These are phyloP conservation scores for Tremellales sp. DNA, from an alignment of 1,284 basidiomycete genomes.

Conservation along the genomic window DNA sequence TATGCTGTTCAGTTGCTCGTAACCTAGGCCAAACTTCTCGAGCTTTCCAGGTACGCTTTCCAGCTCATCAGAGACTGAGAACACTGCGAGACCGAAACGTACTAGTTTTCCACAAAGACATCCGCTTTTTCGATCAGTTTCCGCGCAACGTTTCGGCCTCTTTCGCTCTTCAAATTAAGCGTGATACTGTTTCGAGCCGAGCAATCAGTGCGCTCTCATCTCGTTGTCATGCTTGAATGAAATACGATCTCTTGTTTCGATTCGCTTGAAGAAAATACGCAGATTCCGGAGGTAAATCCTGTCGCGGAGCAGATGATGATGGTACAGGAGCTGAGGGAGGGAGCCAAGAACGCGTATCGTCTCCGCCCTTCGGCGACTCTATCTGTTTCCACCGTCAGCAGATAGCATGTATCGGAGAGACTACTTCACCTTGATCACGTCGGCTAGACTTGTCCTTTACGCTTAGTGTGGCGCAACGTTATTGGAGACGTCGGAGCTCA, in stretches of 20 bases:
- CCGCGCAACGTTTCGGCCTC: conserved; percentile 73
- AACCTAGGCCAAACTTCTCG: conserved; percentile 76
- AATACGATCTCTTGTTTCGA: conserved; percentile 74
- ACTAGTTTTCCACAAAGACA: conserved; percentile 83
- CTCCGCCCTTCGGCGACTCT: conserved; percentile 73
- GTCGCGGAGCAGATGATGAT: conserved; percentile 45
- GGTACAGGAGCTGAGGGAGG: conserved; percentile 68
- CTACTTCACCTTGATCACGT: conserved; percentile 69
- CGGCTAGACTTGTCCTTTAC: conserved; percentile 52
- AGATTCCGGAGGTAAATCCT: conserved; percentile 77
- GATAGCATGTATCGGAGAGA: neutral
- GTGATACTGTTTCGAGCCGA: conserved; percentile 56
- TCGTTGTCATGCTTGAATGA: neutral
- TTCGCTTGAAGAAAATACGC: conserved; percentile 90
- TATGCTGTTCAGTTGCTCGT: conserved; percentile 71
- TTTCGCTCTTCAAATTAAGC: conserved; percentile 74
- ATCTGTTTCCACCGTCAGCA: conserved; percentile 51
- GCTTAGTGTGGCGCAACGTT: neutral
- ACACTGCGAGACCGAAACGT: conserved; percentile 51
- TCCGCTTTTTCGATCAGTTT: conserved; percentile 73
- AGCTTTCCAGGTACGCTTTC: conserved; percentile 62
- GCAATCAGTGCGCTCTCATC: neutral
- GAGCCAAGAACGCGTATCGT: conserved; percentile 84
- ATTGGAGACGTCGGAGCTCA: conserved; percentile 7
- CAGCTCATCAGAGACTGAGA: neutral